Evolutionary conservation across 2,329 filamentous ascomycete species (phyloP), one percentile per base, ranked within the genome.

Genomic region (Cephalotrichum gorgonifer): DNA sequence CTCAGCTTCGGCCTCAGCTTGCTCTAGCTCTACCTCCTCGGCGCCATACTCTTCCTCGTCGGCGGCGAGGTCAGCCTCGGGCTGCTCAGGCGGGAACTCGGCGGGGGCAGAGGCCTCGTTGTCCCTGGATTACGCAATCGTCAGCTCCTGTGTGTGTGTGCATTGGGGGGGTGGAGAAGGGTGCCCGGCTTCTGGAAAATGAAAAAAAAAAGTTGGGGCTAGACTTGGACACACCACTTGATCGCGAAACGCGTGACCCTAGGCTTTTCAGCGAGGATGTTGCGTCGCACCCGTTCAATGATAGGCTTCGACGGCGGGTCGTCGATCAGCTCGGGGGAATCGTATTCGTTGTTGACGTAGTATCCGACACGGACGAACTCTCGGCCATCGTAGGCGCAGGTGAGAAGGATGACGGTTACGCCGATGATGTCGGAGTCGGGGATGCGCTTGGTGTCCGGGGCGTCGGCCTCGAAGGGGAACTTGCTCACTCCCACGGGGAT

Each of bases 331-430:
- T 95, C 88, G 60, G 94, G 88, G 25, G 86, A 86, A 58, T 95
- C 88, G 67, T 98, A 98, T 68, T 98, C 94, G 61, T 98, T 98
- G 76, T 97, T 98, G 61, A 98, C 93, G 59, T 98, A 98, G 78
- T 98, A 98, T 54, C 93, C 93, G 39, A 98, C 91, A 56, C 93
- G 89, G 35, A 98, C 89, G 60, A 98, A 98, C 67, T 98, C 93
- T 62, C 93, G 83, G 48, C 86, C 86, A 61, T 98, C 93, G 70
- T 98, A 98, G 66, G 88, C 86, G 70, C 93, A 97, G 51, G 89
- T 95, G 56, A 98, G 79, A 50, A 98, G 84, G 59, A 98, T 89
- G 60, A 98, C 93, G 4, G 93, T 98, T 46, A 98, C 94, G 52
- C 93, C 93, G 43, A 98, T 79, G 59, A 98, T 90, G 70, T 98